These are phyloP conservation scores for Graphiopsis chlorocephala DNA, from an alignment of 2,329 filamentous ascomycete species.

Conservation along the genomic window DNA sequence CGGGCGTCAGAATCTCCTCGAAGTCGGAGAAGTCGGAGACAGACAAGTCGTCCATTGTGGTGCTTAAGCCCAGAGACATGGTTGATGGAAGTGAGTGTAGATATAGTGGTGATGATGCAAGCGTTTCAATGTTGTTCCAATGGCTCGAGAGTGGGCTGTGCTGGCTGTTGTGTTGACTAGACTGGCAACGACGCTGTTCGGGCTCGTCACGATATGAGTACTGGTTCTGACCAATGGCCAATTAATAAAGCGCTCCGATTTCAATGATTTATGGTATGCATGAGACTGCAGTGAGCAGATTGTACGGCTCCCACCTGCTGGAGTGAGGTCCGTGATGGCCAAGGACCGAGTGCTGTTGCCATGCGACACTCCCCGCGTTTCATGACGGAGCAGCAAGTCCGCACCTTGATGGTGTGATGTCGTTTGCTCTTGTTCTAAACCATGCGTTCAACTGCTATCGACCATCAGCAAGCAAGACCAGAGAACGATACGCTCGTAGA, in stretches of 20 bases:
- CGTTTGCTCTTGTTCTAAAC: not conserved
- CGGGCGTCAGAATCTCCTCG: conserved; percentile 11
- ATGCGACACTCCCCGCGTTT: not conserved
- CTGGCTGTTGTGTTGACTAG: not conserved
- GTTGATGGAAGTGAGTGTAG: not conserved
- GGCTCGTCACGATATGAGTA: not conserved
- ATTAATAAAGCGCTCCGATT: not conserved
- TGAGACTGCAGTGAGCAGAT: not conserved
- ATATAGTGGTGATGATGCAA: not conserved
- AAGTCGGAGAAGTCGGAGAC: conserved; percentile 11
- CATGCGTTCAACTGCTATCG: not conserved
- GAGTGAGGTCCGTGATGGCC: not conserved
- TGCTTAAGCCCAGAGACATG: not conserved
- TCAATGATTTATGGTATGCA: no score
- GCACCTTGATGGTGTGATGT: not conserved
- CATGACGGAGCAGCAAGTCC: not conserved
- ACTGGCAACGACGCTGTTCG: not conserved
- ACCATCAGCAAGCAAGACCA: not conserved
- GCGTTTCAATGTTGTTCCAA: not conserved
- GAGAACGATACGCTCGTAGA: no score
- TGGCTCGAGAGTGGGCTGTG: not conserved
- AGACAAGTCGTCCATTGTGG: conserved; percentile 2
- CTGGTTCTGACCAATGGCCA: not conserved
- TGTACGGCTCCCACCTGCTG: not conserved
- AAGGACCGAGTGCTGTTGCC: not conserved